Percentiles rank a stretch among this genome's conserved stretches.
These are phyloP conservation scores for Sclerotinia spermophila DNA, from an alignment of 2,329 filamentous ascomycete species.

Conservation along the genomic window DNA sequence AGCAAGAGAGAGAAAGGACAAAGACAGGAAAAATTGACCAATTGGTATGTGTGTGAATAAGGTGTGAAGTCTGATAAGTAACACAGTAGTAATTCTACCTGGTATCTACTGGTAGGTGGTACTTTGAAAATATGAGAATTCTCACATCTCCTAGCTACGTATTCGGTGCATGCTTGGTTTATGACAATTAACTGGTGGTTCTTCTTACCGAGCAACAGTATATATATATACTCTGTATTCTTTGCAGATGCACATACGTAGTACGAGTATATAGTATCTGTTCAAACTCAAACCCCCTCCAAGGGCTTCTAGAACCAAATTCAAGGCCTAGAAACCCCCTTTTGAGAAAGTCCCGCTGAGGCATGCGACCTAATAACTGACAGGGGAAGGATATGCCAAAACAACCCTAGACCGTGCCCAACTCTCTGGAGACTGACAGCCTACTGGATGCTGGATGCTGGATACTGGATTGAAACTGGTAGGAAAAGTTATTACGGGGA, in stretches of 20 bases:
- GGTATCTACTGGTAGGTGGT: background rate
- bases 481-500: background rate
- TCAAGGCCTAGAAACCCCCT: background rate
- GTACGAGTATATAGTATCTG: background rate
- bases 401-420: slow-evolving; percentile 9
- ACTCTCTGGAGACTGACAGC: background rate
- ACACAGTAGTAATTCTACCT: background rate
- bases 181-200: background rate
- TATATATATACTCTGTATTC: too few relatives aligned
- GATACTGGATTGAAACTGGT: background rate
- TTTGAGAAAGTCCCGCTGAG: background rate
- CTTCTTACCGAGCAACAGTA: background rate
- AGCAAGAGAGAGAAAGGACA: background rate
- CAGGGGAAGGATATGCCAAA: background rate
- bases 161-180: background rate
- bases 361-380: background rate
- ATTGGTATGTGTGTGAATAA: background rate
- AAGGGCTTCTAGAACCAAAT: background rate
- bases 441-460: background rate
- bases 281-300: background rate
- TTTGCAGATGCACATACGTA: too few relatives aligned
- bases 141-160: background rate
- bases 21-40: background rate
- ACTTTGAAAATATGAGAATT: too few relatives aligned
- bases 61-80: background rate